Conservation (phyloP, 768 basidiomycete genomes). For the Jaapia argillacea region DNA sequence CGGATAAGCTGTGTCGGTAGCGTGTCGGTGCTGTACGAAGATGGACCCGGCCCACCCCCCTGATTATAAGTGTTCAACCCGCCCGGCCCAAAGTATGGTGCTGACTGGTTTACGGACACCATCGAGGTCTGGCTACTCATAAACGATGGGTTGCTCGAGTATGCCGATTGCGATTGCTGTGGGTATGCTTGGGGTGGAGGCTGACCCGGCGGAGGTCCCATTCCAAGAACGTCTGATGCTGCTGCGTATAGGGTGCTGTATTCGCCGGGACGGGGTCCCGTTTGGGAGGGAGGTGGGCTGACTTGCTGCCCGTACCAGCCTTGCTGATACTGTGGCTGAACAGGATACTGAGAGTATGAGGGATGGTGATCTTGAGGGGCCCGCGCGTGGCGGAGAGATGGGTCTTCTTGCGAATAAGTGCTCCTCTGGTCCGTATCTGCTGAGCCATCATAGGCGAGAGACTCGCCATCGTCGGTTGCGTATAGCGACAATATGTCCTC, state of each 20-base stretch:
- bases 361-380: constrained; percentile 6
- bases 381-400: not conserved
- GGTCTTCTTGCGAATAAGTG: constrained; percentile 27
- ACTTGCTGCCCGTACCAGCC: constrained; percentile 7
- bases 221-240: constrained; percentile 73
- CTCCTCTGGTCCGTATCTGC: constrained; percentile 27
- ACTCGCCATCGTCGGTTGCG: too few species aligned
- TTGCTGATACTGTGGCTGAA: constrained; percentile 3
- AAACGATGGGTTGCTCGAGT: constrained; percentile 10
- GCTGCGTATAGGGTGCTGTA: constrained; percentile 61
- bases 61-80: not conserved
- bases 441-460: constrained; percentile 12
- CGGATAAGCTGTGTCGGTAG: not conserved
- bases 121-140: constrained; percentile 17
- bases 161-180: constrained; percentile 12
- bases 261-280: constrained; percentile 23
- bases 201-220: constrained; percentile 50
- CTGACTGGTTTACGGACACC: constrained; percentile 23
- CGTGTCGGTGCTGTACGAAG: not conserved
- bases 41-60: too few species aligned
- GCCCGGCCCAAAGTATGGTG: constrained; percentile 15
- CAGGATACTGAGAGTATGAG: constrained; percentile 7
- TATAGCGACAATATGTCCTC: too few species aligned
- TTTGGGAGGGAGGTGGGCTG: constrained; percentile 4
- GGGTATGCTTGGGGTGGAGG: constrained; percentile 5